Conservation (phyloP, 768 basidiomycete species). For the Rhizopogon sp. region DNA sequence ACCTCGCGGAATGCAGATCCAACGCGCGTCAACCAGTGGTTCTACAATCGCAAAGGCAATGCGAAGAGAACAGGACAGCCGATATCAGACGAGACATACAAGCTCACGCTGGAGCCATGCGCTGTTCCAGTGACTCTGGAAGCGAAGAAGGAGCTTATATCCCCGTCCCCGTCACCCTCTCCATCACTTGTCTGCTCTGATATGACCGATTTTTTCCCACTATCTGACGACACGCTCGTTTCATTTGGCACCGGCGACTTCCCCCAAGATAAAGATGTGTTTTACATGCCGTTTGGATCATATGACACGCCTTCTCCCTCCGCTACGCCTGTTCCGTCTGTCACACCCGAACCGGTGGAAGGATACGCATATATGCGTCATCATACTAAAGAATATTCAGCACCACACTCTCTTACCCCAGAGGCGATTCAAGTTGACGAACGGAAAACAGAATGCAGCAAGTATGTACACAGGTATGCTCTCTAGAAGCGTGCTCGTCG, state of each 20-base stretch:
- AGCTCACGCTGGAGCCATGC: constrained; percentile 12
- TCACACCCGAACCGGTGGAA: background rate
- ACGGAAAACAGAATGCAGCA: background rate
- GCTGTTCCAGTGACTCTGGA: background rate
- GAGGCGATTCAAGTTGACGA: background rate
- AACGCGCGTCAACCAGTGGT: constrained; percentile 20
- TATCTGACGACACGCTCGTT: constrained; percentile 21
- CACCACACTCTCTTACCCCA: background rate
- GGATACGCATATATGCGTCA: background rate
- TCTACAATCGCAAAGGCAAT: constrained; percentile 15
- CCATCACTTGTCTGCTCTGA: constrained; percentile 2
- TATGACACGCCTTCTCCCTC: background rate
- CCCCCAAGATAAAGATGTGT: too few species aligned
- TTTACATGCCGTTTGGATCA: background rate
- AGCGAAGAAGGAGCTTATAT: constrained; percentile 6
- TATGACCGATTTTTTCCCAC: background rate
- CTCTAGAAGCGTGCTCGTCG: background rate
- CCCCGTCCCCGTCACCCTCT: background rate
- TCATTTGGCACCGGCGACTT: background rate
- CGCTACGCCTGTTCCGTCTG: background rate
- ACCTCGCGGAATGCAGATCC: constrained; percentile 15
- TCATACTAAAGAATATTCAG: too few species aligned
- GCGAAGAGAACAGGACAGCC: constrained; percentile 20
- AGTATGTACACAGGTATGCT: background rate
- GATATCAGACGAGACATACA: constrained; percentile 14